Conservation (phyloP, 2,329 filamentous ascomycete genomes). For the Thielaviopsis ethacetica region DNA sequence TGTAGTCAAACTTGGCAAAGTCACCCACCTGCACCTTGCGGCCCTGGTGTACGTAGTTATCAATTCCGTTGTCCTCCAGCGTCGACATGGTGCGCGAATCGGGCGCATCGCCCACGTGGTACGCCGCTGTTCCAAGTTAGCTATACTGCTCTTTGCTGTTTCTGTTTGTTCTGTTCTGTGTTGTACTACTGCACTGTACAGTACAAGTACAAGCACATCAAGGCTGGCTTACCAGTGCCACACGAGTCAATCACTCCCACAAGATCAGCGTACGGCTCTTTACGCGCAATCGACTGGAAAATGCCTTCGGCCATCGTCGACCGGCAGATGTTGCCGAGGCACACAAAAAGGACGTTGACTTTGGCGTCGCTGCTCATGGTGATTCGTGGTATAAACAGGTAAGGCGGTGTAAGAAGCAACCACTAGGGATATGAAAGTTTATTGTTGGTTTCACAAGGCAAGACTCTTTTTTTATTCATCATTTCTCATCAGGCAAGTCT, state of each 20-base stretch:
- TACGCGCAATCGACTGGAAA: conserved; percentile 55
- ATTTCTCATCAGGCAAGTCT: too few species aligned
- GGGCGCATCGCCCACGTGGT: conserved; percentile 61
- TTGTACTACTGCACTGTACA: too few species aligned
- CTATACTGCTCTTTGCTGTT: not conserved
- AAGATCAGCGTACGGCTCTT: conserved; percentile 39
- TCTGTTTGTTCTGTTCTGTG: too few species aligned
- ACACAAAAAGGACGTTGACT: conserved; percentile 79
- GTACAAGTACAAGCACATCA: too few species aligned
- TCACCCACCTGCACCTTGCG: conserved; percentile 46
- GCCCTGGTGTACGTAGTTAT: conserved; percentile 58
- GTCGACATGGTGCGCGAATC: conserved; percentile 68
- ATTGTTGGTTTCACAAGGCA: too few species aligned
- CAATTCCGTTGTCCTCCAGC: conserved; percentile 57
- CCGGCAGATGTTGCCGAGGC: conserved; percentile 86
- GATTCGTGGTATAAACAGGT: too few species aligned
- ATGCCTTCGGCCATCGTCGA: conserved; percentile 95
- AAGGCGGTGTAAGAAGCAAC: too few species aligned
- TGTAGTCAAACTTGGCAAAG: conserved; percentile 76
- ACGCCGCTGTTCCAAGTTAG: conserved; percentile 39
- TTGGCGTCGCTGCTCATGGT: not conserved
- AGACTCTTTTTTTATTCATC: too few species aligned
- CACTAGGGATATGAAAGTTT: too few species aligned
- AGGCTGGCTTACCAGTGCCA: conserved; percentile 45
- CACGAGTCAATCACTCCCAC: conserved; percentile 68